Evolutionary conservation across 2,329 filamentous ascomycete genomes (phyloP).

Genomic region (Thielaviopsis ethacetica): DNA sequence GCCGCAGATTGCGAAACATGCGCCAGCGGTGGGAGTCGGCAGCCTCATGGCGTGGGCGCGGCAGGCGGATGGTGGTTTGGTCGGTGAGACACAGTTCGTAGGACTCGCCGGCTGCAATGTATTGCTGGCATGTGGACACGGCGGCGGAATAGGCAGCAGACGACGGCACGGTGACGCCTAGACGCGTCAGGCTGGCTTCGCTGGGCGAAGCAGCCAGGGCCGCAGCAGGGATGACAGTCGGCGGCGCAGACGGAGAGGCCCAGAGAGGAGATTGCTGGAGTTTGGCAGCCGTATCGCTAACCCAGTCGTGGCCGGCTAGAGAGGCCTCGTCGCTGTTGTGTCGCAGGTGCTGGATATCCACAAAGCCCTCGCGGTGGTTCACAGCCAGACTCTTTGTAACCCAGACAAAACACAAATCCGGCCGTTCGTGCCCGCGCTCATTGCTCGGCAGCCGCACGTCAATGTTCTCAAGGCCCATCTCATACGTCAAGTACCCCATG

Average conservation of each 20-base stretch:
- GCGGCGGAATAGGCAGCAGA: conserved; percentile 43
- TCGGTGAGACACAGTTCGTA: conserved; percentile 77
- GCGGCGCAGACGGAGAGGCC: conserved; percentile 7
- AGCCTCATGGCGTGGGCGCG: conserved; percentile 16
- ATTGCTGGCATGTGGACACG: conserved; percentile 52
- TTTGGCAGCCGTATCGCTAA: background rate
- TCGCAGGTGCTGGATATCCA: conserved; percentile 53
- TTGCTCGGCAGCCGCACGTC: conserved; percentile 23
- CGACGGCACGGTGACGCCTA: conserved; percentile 23
- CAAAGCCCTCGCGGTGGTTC: conserved; percentile 46
- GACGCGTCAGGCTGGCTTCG: background rate
- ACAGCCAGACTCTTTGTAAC: conserved; percentile 62
- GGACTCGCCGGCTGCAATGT: conserved; percentile 60
- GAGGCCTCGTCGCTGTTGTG: conserved; percentile 15
- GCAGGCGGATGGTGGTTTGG: conserved; percentile 45
- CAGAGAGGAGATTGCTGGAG: conserved; percentile 16
- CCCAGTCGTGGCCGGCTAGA: conserved; percentile 13
- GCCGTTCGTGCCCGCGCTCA: conserved; percentile 27
- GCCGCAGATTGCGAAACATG: conserved; percentile 54
- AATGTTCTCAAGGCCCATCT: conserved; percentile 54
- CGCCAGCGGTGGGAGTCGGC: conserved; percentile 37
- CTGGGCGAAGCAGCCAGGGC: background rate
- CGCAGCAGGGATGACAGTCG: background rate
- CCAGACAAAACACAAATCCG: conserved; percentile 64
- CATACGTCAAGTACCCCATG: conserved; percentile 73